phyloP scores from a whole-genome alignment of 2,329 filamentous ascomycete genomes.

The Neofusicoccum parvum region DNA sequence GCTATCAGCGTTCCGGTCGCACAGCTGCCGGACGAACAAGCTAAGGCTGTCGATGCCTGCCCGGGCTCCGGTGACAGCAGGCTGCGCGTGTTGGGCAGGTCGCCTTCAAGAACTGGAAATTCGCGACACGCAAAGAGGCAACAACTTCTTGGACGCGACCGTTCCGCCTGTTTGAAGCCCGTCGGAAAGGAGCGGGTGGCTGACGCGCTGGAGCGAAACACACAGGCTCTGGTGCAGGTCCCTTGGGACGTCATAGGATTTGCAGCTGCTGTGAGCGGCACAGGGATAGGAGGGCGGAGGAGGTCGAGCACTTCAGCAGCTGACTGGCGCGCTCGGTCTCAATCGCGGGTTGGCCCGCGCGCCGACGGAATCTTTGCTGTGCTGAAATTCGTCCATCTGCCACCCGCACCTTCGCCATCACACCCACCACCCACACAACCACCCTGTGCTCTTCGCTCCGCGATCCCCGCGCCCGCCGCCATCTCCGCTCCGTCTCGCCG shows the following conservation, averaged over 20 bases:
- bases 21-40: not conserved
- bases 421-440: slow-evolving; percentile 17
- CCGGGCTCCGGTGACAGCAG: not conserved
- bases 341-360: slow-evolving; percentile 14
- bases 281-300: slow-evolving; percentile 4
- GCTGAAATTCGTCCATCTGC: slow-evolving; percentile 20
- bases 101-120: not conserved
- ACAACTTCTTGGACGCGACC: not conserved
- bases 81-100: not conserved
- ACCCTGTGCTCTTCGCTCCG: slow-evolving; percentile 10
- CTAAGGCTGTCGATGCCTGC: not conserved
- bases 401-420: slow-evolving; percentile 9
- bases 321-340: slow-evolving; percentile 6
- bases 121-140: not conserved
- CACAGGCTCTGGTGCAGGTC: not conserved
- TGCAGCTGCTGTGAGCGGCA: slow-evolving; percentile 9
- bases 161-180: not conserved
- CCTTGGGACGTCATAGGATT: slow-evolving; percentile 1
- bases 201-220: not conserved
- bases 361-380: slow-evolving; percentile 18
- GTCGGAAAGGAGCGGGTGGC: not conserved
- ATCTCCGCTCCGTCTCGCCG: slow-evolving; percentile 9
- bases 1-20: not conserved
- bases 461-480: not conserved
- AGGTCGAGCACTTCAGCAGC: slow-evolving; percentile 10